Evolutionary conservation across 2,329 filamentous ascomycete species (phyloP).

Genomic region (Emmonsiellopsis sp.): DNA sequence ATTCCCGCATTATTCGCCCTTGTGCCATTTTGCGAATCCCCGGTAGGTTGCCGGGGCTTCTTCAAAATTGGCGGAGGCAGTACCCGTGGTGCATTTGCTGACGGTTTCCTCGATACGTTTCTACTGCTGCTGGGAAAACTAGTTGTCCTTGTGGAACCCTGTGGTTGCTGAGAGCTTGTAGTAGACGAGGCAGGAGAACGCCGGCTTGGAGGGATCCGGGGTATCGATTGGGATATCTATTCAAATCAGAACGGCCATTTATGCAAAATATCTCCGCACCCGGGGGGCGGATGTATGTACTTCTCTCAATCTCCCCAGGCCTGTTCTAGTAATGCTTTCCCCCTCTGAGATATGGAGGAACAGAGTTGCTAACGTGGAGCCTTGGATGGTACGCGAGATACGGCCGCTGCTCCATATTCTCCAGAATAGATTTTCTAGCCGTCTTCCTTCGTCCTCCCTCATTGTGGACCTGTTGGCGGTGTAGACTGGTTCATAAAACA

Average conservation of each 20-base stretch:
- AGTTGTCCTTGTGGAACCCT: not conserved
- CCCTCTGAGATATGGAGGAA: constrained; percentile 37
- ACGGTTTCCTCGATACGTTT: not conserved
- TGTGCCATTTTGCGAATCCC: constrained; percentile 7
- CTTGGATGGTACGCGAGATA: constrained; percentile 28
- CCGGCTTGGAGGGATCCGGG: not conserved
- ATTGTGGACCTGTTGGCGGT: constrained; percentile 36
- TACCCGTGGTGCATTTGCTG: constrained; percentile 6
- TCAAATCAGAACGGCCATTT: not conserved
- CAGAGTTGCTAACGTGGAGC: constrained; percentile 32
- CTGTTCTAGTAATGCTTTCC: constrained; percentile 13
- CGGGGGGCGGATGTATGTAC: constrained; percentile 2
- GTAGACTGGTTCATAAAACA: constrained; percentile 30
- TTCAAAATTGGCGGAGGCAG: constrained; percentile 32
- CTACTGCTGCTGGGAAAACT: constrained; percentile 2
- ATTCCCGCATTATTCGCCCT: constrained; percentile 21
- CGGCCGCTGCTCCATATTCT: constrained; percentile 39
- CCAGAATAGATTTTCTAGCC: constrained; percentile 47
- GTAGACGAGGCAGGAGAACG: not conserved
- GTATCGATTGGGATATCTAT: not conserved
- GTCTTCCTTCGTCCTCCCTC: constrained; percentile 30
- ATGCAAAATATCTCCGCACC: not conserved
- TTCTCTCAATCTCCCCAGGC: constrained; percentile 11
- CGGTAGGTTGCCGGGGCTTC: constrained; percentile 25
- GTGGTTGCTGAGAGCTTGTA: not conserved